Conservation (phyloP, 129 eudicot species). For the Artemisia tridentata region DNA sequence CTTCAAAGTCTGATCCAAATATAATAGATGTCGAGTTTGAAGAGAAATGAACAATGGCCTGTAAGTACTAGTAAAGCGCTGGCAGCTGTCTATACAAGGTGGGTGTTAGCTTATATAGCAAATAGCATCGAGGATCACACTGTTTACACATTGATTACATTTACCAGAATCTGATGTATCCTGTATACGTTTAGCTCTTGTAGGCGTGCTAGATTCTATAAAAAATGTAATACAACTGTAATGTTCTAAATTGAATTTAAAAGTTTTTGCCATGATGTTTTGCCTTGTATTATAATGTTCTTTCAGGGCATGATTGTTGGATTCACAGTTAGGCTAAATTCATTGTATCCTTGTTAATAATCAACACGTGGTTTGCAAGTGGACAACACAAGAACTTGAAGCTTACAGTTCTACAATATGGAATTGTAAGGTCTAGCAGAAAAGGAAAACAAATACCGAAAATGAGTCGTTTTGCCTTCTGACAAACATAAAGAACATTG, state of each 20-base stretch:
- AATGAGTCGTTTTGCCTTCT: too few relatives aligned
- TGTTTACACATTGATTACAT: slow-evolving; percentile 11
- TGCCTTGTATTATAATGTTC: not conserved
- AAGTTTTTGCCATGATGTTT: slow-evolving; percentile 15
- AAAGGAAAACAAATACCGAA: too few relatives aligned
- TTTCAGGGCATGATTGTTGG: not conserved
- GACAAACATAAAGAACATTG: too few relatives aligned
- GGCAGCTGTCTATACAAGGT: too few relatives aligned
- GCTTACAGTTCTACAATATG: too few relatives aligned
- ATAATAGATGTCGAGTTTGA: slow-evolving; percentile 94
- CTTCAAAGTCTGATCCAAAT: slow-evolving; percentile 69
- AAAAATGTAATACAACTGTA: slow-evolving; percentile 26
- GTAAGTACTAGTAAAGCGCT: slow-evolving; percentile 13
- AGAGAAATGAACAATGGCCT: slow-evolving; percentile 55
- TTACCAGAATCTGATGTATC: slow-evolving; percentile 13
- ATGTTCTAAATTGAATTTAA: slow-evolving; percentile 9
- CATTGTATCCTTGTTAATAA: not conserved
- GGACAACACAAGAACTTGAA: too few relatives aligned
- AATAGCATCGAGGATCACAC: slow-evolving; percentile 25
- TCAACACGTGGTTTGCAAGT: too few relatives aligned
- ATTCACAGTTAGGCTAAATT: not conserved
- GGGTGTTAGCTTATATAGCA: slow-evolving; percentile 15
- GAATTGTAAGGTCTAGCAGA: too few relatives aligned
- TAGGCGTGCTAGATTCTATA: slow-evolving; percentile 18
- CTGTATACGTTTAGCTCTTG: slow-evolving; percentile 30